Percentiles rank a stretch among this genome's conserved stretches.
These are phyloP conservation scores for Gentiana dahurica DNA, from an alignment of 257 asterid genomes.

Conservation along the genomic window DNA sequence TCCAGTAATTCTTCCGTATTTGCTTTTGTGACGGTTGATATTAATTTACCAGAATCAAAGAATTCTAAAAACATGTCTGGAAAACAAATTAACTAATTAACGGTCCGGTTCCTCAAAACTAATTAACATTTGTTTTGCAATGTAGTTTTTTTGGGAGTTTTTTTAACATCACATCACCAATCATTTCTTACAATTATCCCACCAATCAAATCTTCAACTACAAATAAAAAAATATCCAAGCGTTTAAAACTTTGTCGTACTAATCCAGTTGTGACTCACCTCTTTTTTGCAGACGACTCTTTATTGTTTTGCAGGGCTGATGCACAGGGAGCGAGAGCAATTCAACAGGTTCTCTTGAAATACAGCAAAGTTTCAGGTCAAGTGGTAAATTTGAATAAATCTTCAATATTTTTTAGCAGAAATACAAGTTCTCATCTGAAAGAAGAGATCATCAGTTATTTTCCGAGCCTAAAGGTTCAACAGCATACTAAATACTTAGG, in stretches of 20 bases:
- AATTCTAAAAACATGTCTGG: too few relatives aligned
- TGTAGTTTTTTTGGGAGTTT: too few relatives aligned
- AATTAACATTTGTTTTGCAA: too few relatives aligned
- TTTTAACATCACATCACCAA: too few relatives aligned
- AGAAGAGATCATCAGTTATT: background rate
- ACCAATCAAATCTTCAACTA: too few relatives aligned
- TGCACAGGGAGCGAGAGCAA: background rate
- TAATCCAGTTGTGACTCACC: background rate
- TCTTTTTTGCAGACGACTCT: background rate
- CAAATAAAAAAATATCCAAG: too few relatives aligned
- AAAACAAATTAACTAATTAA: too few relatives aligned
- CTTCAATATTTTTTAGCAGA: background rate
- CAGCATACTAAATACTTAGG: background rate
- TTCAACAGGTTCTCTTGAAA: background rate
- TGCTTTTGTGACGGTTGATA: too few relatives aligned
- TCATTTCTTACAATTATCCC: too few relatives aligned
- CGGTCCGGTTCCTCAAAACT: too few relatives aligned
- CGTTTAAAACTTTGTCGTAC: background rate
- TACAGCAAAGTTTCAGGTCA: background rate
- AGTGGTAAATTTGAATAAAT: background rate
- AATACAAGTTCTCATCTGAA: background rate
- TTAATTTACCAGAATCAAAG: too few relatives aligned
- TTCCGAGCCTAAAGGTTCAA: background rate
- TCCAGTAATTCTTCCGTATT: too few relatives aligned
- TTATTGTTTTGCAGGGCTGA: background rate